A percentile compares a stretch with the other conserved stretches of the same genome.
Conservation (phyloP, 2,329 filamentous ascomycete genomes). For the Pseudonectria buxi region DNA sequence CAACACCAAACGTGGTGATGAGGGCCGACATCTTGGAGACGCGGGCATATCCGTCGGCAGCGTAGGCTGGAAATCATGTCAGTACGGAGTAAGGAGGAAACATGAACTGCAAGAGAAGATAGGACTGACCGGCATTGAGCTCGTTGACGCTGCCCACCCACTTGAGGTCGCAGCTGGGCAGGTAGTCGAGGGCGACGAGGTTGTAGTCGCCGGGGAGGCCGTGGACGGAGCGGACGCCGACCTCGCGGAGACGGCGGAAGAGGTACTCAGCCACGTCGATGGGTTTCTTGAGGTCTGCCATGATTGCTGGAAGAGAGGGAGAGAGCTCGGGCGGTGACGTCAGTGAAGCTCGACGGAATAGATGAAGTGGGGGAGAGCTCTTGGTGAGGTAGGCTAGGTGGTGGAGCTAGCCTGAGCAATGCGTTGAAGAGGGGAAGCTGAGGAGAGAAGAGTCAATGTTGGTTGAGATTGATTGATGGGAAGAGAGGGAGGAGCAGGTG, state of each 20-base stretch:
- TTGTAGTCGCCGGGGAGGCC: conserved; percentile 72
- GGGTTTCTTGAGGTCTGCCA: conserved; percentile 40
- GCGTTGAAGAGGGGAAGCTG: too few species aligned
- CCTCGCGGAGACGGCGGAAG: conserved; percentile 55
- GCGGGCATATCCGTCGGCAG: conserved; percentile 73
- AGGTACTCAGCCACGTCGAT: conserved; percentile 62
- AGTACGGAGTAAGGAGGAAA: conserved; percentile 2
- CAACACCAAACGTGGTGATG: conserved; percentile 71
- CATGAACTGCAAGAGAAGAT: conserved; percentile 1
- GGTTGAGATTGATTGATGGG: too few species aligned
- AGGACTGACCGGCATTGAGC: conserved; percentile 61
- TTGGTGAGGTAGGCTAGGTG: too few species aligned
- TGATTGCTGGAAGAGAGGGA: conserved; percentile 8
- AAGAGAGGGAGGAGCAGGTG: too few species aligned
- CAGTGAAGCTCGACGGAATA: not conserved
- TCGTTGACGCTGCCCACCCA: conserved; percentile 69
- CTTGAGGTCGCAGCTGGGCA: conserved; percentile 49
- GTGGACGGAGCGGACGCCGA: conserved; percentile 59
- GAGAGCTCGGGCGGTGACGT: not conserved
- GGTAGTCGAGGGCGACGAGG: conserved; percentile 60
- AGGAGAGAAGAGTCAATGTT: too few species aligned
- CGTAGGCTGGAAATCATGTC: conserved; percentile 49
- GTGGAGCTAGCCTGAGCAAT: too few species aligned
- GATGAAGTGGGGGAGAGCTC: not conserved
- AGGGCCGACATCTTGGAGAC: conserved; percentile 64